Percentiles rank a stretch among this genome's conserved stretches.
Evolutionary conservation across 148 eudicot species (phyloP).

Genomic region (Camellia sinensis): DNA sequence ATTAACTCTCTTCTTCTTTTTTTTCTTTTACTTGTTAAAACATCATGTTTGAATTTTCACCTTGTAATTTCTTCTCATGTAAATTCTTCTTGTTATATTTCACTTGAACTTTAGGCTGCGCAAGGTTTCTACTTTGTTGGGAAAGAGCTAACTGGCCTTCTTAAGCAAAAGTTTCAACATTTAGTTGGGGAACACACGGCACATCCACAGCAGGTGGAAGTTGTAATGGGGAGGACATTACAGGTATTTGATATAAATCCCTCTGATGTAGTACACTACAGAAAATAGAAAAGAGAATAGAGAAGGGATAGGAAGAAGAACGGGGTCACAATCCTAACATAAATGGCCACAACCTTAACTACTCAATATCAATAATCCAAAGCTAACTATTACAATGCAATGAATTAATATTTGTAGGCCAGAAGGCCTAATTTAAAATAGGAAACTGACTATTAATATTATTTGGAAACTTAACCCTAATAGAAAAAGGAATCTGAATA

Average conservation of each 20-base stretch:
- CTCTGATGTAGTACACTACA: too few relatives aligned
- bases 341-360: too few relatives aligned
- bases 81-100: not conserved
- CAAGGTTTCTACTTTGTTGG: constrained; percentile 78
- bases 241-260: constrained; percentile 33
- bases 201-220: constrained; percentile 71
- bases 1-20: not conserved
- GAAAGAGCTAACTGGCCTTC: constrained; percentile 46
- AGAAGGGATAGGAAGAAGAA: too few relatives aligned
- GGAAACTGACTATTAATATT: too few relatives aligned
- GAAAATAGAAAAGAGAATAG: too few relatives aligned
- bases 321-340: too few relatives aligned
- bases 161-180: constrained; percentile 55
- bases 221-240: constrained; percentile 90
- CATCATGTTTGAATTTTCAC: not conserved
- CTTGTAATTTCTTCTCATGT: not conserved
- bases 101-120: constrained; percentile 51
- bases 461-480: too few relatives aligned
- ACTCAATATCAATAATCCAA: too few relatives aligned
- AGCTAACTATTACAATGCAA: too few relatives aligned
- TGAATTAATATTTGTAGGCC: too few relatives aligned
- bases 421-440: too few relatives aligned
- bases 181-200: constrained; percentile 47
- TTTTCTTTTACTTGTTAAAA: not conserved
- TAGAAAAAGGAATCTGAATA: too few relatives aligned